A percentile compares a stretch with the other conserved stretches of the same genome.
These are phyloP conservation scores for Fusarium scirpi DNA, from an alignment of 2,329 filamentous ascomycete species.

Conservation along the genomic window DNA sequence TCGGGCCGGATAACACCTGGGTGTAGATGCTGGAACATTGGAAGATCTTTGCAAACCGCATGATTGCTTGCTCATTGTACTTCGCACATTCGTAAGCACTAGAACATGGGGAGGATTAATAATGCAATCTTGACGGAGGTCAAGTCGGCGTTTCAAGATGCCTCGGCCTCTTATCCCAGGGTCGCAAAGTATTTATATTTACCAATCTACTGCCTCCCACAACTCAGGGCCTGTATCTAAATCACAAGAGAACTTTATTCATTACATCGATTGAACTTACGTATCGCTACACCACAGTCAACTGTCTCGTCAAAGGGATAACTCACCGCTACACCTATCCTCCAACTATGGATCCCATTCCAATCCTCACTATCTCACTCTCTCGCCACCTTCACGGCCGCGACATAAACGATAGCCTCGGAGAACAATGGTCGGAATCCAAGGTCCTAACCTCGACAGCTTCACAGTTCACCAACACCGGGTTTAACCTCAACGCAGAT, in stretches of 20 bases:
- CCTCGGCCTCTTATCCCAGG: not conserved
- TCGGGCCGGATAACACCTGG: not conserved
- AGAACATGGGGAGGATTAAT: not conserved
- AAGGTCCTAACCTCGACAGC: not conserved
- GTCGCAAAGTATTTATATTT: not conserved
- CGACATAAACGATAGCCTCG: not conserved
- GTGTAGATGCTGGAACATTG: not conserved
- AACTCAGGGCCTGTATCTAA: no score
- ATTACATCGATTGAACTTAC: no score
- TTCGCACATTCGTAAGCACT: not conserved
- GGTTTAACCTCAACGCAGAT: conserved; percentile 14
- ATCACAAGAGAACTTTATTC: no score
- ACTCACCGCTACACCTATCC: no score
- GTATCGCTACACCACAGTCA: no score
- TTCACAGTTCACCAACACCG: conserved; percentile 9
- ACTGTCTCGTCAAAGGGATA: not conserved
- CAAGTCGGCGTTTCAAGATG: not conserved
- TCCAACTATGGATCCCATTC: not conserved
- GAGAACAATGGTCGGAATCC: conserved; percentile 11
- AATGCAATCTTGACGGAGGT: not conserved
- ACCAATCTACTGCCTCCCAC: not conserved
- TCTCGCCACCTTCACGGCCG: conserved; percentile 1
- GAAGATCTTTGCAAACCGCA: not conserved
- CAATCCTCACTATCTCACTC: conserved; percentile 17
- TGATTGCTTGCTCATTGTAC: not conserved